Evolutionary conservation across 768 basidiomycete species (phyloP), one percentile per base, ranked within the genome.

Genomic region (Antrodiella citrinella): DNA sequence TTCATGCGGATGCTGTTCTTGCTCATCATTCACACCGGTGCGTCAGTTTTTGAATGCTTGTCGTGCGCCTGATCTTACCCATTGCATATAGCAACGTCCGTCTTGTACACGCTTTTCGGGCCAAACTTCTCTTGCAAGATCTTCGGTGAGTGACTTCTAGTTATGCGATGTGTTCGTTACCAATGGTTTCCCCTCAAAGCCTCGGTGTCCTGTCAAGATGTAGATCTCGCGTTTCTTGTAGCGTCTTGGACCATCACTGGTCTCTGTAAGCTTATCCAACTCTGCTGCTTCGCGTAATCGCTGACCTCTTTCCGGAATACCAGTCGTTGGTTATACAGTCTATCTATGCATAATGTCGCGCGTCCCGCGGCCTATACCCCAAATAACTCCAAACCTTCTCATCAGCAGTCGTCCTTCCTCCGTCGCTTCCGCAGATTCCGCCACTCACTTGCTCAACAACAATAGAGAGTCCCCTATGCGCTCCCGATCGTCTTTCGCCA

Each of bases 111-210:
- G 4, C 30, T 61, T 19, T 57, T 50, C 20, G 53, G 57, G 2
- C 40, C 25, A 26, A 44, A 49, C 11, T 58, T 60, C 40, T 57
- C 59, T 18, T 64, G 62, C 43, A 48, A 19, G 3, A 51, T 55
- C 20, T 64, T 64, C 49, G 45, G 62, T 64, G 20, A 44, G 59
- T 49, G 11, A n/a, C n/a, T n/a, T n/a, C n/a, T n/a, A n/a, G n/a
- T n/a, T n/a, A n/a, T n/a, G n/a, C n/a, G n/a, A n/a, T n/a, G n/a
- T n/a, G n/a, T n/a, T n/a, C n/a, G n/a, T n/a, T n/a, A n/a, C n/a
- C n/a, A n/a, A n/a, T n/a, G n/a, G n/a, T n/a, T n/a, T n/a, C n/a
- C n/a, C n/a, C n/a, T n/a, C n/a, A n/a, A n/a, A 59, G 59, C 53
- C 39, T 55, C 61, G 21, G n/a, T 19, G 21, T 54, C 55, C 22